Base-by-base conservation (phyloP, 2,329 filamentous ascomycete genomes). In the Sporothrix luriei region DNA sequence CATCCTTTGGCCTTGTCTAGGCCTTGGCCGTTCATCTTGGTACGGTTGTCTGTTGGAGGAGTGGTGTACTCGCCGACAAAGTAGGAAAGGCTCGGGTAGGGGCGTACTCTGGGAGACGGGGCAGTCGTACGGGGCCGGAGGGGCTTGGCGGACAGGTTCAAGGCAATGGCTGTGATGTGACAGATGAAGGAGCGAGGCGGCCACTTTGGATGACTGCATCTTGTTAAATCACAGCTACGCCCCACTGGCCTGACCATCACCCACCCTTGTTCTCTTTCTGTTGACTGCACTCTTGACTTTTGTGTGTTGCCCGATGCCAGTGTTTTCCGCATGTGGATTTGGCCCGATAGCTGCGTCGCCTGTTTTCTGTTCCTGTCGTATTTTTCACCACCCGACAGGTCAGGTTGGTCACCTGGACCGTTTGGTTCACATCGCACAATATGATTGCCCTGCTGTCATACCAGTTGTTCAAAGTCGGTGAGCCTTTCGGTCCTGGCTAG, bases 401-500 rank as follows among this genome's bases (percentile, higher is more conserved):
- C 29, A n/a, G 24, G 33, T 7, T 43, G 55, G 55, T 43, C 55
- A 61, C 24, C n/a, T 43, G 55, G 33, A 3, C n/a, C 4, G 13
- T 21, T 13, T 40, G 55, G 33, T 11, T 38, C 33, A 61, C 33
- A 40, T 38, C 55, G 33, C 11, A 61, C 33, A 61, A 61, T 61
- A n/a, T 9, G n/a, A 43, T n/a, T 61, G 55, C n/a, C n/a, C 33
- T 43, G 55, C 14, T 43, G 55, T 64, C 43, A 29, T 49, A 16
- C 6, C 24, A 2, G 33, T 46, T 48, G 19, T 64, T 40, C 59
- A 64, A 64, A 64, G 43, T 64, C 59, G 54, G 26, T 68, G 66
- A 61, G 24, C 29, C 43, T 11, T 33, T n/a, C n/a, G 33, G 43
- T 9, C 55, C 55, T 61, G 33, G 55, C 33, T 43, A 61, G 55